phyloP scores from a whole-genome alignment of 495 filamentous ascomycete genomes.

The Clohesyomyces aquaticus region DNA sequence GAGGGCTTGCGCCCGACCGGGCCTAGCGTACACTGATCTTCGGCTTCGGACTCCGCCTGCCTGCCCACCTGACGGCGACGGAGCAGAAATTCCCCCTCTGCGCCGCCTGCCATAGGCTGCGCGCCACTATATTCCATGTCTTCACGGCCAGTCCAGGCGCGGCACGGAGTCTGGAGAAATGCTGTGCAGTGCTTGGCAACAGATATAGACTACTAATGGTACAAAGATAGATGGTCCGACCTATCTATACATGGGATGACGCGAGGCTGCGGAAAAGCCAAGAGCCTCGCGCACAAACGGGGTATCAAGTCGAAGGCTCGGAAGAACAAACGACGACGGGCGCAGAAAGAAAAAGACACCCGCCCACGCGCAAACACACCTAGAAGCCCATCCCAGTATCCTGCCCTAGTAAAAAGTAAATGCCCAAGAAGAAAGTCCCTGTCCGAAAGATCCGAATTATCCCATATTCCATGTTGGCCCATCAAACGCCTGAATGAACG shows the following conservation, averaged over 20 bases:
- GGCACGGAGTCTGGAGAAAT: too few species aligned
- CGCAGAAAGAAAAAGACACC: not conserved
- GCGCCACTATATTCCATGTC: not conserved
- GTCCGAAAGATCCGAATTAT: not conserved
- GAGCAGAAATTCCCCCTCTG: not conserved
- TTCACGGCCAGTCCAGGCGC: not conserved
- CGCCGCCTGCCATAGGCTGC: not conserved
- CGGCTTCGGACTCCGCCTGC: not conserved
- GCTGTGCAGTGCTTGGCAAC: not conserved
- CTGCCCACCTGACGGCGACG: too few species aligned
- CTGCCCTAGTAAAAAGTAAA: conserved; percentile 3
- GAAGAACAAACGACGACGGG: not conserved
- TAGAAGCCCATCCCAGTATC: too few species aligned
- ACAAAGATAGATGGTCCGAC: conserved; percentile 21
- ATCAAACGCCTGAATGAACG: too few species aligned
- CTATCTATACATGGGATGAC: conserved; percentile 12
- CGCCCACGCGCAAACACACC: not conserved
- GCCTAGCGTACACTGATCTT: too few species aligned
- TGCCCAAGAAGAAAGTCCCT: not conserved
- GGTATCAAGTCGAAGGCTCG: conserved; percentile 33
- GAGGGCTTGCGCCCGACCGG: not conserved
- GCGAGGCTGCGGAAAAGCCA: not conserved
- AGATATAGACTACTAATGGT: conserved; percentile 17
- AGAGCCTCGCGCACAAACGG: conserved; percentile 19
- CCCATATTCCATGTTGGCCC: not conserved